Evolutionary conservation across 805 yeast species (phyloP), one percentile per base, ranked within the genome.

Genomic region (Ogataea ganodermae): DNA sequence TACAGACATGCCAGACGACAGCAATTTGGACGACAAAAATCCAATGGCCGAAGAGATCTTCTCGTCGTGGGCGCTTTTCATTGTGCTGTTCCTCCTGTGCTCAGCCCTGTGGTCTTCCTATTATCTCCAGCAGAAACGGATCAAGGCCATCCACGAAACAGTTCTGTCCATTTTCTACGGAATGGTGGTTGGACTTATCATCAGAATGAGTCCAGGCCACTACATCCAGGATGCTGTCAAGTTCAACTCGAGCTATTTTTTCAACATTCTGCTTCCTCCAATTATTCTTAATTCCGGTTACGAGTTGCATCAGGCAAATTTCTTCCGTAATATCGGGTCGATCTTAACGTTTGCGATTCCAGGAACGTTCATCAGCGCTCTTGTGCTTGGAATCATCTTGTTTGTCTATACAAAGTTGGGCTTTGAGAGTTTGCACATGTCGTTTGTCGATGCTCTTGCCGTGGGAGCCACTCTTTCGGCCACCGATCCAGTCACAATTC

Each of bases 391-490:
- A n/a, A 73, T 83, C 3, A 85, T 94, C 28, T 67, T 94, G 44
- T 94, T 80, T 63, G 72, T 91, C 20, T 94, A 97, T 95, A 89
- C 99, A 0, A 80, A 89, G 6, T 65, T 94, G 58, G 98, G 99
- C 1, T 68, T 95, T 17, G 99, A 94, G 62, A 89, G 92, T 35
- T 80, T 94, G 32, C 72, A 83, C 52, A 81, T 94, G 46, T 92
- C 96, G 43, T 90, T 92, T 69, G 96, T 94, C n/a, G 97, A 92
- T 66, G 97, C 98, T 0, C 74, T 94, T 46, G 92, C 97, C 0
- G 96, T 94, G 14, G 99, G 99, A 20, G 99, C 99, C 2, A 92
- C 99, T 0, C 76, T 94, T 36, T 89, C 96, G 2, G 99, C 99
- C 17, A 94, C 99, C 1, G 99, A 94, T 67, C 99, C 99, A 0